Conservation (phyloP, 2,329 filamentous ascomycete species). For the Neofusicoccum kwambonambiense region DNA sequence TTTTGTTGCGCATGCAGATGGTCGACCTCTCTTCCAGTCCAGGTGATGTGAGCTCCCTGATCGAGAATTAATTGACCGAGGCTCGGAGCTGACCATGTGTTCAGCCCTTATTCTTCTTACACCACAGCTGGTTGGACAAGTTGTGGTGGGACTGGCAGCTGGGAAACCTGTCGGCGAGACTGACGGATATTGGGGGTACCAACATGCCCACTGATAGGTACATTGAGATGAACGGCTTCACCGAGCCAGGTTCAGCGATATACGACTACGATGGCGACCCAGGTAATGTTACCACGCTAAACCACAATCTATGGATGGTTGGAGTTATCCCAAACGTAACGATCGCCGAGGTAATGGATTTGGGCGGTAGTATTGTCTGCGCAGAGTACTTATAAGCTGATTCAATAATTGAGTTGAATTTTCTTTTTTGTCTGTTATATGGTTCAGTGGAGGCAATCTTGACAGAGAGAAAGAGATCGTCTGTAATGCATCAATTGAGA, state of each 20-base stretch:
- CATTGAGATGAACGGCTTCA: constrained; percentile 14
- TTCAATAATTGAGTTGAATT: too few species aligned
- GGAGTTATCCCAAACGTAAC: constrained; percentile 18
- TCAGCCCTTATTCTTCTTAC: constrained; percentile 39
- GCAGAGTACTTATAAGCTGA: constrained; percentile 16
- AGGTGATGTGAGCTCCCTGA: neutral
- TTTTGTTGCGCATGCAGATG: neutral
- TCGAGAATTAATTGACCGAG: too few species aligned
- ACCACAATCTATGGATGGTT: constrained; percentile 20
- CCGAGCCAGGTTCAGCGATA: neutral
- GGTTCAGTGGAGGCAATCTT: too few species aligned
- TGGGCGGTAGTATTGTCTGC: constrained; percentile 14
- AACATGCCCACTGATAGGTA: constrained; percentile 2
- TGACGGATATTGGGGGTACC: constrained; percentile 15
- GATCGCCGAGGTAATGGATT: constrained; percentile 19
- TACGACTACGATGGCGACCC: constrained; percentile 19
- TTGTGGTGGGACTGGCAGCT: constrained; percentile 48
- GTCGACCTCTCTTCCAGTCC: constrained; percentile 16
- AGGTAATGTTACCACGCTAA: constrained; percentile 18
- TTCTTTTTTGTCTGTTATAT: too few species aligned
- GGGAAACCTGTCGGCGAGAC: constrained; percentile 25
- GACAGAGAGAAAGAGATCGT: too few species aligned
- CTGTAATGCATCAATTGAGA: too few species aligned
- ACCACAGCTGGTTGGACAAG: constrained; percentile 45
- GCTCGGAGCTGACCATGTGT: too few species aligned